Evolutionary conservation across 192 early-diverging fungal species (phyloP).

Genomic region (Hyaloraphidium curvatum): DNA sequence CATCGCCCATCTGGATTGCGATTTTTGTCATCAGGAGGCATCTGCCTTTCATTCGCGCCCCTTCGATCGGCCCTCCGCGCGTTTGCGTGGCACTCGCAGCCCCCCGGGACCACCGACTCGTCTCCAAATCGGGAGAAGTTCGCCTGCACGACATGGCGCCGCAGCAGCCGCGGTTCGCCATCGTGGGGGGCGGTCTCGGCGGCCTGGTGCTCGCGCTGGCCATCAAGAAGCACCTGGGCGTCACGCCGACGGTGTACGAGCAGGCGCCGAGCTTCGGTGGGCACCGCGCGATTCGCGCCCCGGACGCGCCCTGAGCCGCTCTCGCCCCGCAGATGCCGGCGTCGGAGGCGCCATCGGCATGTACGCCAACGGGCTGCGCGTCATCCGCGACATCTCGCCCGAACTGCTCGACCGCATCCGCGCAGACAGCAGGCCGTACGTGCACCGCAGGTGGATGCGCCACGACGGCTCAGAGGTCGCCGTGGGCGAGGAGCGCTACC

Average conservation of each 20-base stretch:
- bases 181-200: constrained; percentile 9
- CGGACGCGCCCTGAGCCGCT: neutral
- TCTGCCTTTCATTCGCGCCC: no score
- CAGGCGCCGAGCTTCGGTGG: constrained; percentile 14
- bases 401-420: neutral
- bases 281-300: neutral
- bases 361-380: constrained; percentile 15
- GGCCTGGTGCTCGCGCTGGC: constrained; percentile 11
- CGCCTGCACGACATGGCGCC: no score
- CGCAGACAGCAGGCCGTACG: constrained; percentile 7
- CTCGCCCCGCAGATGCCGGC: constrained; percentile 4
- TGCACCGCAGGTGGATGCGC: constrained; percentile 12
- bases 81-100: no score
- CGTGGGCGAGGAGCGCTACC: constrained; percentile 12
- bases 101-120: no score
- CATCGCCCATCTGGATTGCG: no score
- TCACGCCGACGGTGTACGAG: constrained; percentile 9
- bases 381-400: neutral
- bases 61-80: no score
- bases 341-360: constrained; percentile 16
- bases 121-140: no score
- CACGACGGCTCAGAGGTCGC: constrained; percentile 23
- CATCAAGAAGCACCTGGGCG: constrained; percentile 13
- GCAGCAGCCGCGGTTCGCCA: no score
- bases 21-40: no score